These are phyloP conservation scores for Kodamaea sp. DNA, from an alignment of 1,139 yeast genomes.

Conservation along the genomic window DNA sequence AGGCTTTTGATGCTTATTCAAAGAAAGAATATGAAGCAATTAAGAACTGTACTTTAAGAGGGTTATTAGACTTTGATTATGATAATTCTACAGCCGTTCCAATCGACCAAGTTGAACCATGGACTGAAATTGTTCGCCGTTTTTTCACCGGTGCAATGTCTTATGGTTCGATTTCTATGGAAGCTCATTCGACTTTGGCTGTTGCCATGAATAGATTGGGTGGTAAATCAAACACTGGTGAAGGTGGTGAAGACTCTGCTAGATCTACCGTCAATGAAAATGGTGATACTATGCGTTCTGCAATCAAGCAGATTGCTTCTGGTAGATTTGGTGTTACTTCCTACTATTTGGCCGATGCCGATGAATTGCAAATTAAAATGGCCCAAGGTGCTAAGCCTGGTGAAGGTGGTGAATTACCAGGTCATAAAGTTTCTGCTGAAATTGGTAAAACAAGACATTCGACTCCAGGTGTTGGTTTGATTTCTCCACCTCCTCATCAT, in stretches of 20 bases:
- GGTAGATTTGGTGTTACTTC: conserved; percentile 99
- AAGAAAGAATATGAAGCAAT: conserved; percentile 90
- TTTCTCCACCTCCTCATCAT: conserved; percentile 98
- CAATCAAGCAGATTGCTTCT: conserved; percentile 96
- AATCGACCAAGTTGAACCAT: conserved; percentile 96
- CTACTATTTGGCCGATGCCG: conserved; percentile 90
- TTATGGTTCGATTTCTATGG: conserved; percentile 97
- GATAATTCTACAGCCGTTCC: conserved; percentile 74
- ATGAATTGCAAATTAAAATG: conserved; percentile 96
- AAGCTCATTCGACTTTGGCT: conserved; percentile 94
- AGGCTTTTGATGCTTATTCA: conserved; percentile 86
- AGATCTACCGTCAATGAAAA: conserved; percentile 74
- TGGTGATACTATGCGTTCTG: conserved; percentile 97
- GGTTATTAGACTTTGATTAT: conserved; percentile 85
- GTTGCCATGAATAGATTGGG: conserved; percentile 98
- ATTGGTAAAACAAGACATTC: conserved; percentile 97
- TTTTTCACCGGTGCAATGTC: conserved; percentile 99
- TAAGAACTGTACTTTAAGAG: conserved; percentile 89
- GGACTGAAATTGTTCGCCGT: conserved; percentile 98
- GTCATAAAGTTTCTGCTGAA: conserved; percentile 81
- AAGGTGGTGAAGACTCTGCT: conserved; percentile 98
- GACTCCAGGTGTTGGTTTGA: conserved; percentile 94
- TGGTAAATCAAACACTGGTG: conserved; percentile 97
- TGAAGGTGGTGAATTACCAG: conserved; percentile 99
- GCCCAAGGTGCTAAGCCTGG: conserved; percentile 99